Evolutionary conservation across 768 basidiomycete genomes (phyloP), one percentile per base, ranked within the genome.

Genomic region (Imleria badia): DNA sequence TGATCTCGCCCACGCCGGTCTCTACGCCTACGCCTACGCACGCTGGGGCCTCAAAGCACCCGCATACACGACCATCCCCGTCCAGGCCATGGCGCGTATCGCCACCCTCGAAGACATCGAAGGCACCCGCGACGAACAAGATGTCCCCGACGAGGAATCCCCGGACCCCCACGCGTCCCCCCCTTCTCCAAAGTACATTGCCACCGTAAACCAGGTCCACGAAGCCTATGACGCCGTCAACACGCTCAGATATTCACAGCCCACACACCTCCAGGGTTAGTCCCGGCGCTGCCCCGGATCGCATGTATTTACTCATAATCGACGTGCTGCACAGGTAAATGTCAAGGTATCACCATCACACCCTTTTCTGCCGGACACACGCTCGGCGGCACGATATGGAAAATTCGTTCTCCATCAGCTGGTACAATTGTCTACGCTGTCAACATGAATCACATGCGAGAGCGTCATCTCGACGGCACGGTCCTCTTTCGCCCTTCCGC

Each of bases 311-410:
- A 55, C 47, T 13, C 38, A 55, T 26, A 34, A 46, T 52, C 38
- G 23, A 51, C 41, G 14, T 36, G 22, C 20, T 35, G 34, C 57
- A 33, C 66, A 90, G 91, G 93, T 47, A 91, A 94, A 76, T 92
- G 91, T 65, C 90, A 94, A 68, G 92, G 92, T 17, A 75, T 95
- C 64, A 95, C 94, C 2, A 91, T 99, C 59, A 95, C 94, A 17
- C 94, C 97, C 1, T 97, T 94, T 73, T 89, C 91, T 63, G 89
- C 94, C 13, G 97, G 96, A 0, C 95, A 98, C 70, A 92, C 92
- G 0, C 81, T 99, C 15, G 97, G 97, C 56, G 97, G 96, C 41
- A 93, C 95, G 6, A 90, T 99, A 59, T 98, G 94, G 94, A 98
- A 98, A 68, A 89, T 99, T 57, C 86, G 97, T n/a, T 98, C 95